A percentile compares a stretch with the other conserved stretches of the same genome.
Conservation (phyloP, 306 rosid genomes). For the Prunus persica region DNA sequence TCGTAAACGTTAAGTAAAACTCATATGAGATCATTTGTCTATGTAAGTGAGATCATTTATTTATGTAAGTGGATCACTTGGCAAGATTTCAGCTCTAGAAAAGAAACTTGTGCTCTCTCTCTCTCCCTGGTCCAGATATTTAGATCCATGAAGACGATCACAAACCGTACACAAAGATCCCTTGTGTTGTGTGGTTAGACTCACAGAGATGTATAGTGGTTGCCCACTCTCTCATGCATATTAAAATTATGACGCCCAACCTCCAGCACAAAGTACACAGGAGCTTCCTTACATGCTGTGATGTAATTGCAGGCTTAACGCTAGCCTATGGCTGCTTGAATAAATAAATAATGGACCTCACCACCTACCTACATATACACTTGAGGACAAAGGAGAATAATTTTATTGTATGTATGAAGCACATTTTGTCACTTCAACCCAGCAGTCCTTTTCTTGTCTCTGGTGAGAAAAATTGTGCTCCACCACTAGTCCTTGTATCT, state of each 20-base stretch:
- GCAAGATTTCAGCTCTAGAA: not conserved
- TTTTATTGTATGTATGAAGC: not conserved
- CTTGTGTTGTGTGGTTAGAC: not conserved
- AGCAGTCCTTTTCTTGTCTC: not conserved
- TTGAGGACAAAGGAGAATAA: not conserved
- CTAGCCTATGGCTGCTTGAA: not conserved
- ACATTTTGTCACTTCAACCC: not conserved
- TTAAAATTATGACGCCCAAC: not conserved
- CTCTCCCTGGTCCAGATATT: not conserved
- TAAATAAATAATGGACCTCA: not conserved
- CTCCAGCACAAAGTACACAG: not conserved
- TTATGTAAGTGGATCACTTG: not conserved
- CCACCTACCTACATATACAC: not conserved
- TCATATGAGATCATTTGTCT: no score
- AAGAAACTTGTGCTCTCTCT: no score
- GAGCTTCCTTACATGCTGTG: not conserved
- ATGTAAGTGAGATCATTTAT: no score
- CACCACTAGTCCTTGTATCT: not conserved
- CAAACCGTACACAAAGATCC: not conserved
- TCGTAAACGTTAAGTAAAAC: no score
- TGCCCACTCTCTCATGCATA: slow-evolving; percentile 10
- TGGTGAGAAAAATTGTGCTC: not conserved
- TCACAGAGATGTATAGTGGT: not conserved
- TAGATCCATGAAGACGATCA: not conserved
- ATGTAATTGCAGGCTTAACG: not conserved